These are phyloP conservation scores for Mycena floridula DNA, from an alignment of 768 basidiomycete species.

Conservation along the genomic window DNA sequence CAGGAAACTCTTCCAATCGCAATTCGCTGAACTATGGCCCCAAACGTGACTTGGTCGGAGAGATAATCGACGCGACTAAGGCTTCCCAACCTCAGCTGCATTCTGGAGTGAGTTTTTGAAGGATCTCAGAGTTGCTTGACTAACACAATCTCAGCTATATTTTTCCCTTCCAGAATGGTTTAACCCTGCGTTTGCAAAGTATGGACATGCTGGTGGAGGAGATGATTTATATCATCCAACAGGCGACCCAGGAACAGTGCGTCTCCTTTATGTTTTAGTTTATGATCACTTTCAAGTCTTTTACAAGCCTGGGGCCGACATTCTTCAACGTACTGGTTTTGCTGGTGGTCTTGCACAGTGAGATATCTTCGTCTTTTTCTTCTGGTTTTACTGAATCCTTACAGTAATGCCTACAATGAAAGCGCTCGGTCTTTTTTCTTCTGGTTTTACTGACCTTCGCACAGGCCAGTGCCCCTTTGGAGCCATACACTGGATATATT, in stretches of 20 bases:
- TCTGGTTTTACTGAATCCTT: neutral
- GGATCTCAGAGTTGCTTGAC: neutral
- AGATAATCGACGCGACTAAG: conserved; percentile 34
- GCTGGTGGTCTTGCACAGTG: conserved; percentile 7
- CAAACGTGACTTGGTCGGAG: conserved; percentile 32
- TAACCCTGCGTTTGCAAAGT: conserved; percentile 6
- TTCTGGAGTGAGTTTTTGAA: conserved; percentile 1
- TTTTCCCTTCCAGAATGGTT: conserved; percentile 41
- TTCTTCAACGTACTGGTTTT: conserved; percentile 7
- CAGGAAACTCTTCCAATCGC: conserved; percentile 33
- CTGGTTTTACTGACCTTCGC: too few species aligned
- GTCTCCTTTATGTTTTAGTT: neutral
- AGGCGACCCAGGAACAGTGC: conserved; percentile 2
- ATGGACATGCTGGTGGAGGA: conserved; percentile 4
- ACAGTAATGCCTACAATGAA: conserved; percentile 27
- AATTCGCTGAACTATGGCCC: conserved; percentile 32
- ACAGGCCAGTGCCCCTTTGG: too few species aligned
- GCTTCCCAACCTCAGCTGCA: conserved; percentile 4
- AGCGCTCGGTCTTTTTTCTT: too few species aligned
- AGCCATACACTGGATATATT: conserved; percentile 37
- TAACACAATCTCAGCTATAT: conserved; percentile 21
- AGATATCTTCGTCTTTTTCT: neutral
- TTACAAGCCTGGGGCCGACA: conserved; percentile 2
- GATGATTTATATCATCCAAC: conserved; percentile 5
- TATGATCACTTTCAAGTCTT: neutral